Base-by-base conservation (phyloP, 371 early-diverging fungal species). In the Cokeromyces recurvatus region DNA sequence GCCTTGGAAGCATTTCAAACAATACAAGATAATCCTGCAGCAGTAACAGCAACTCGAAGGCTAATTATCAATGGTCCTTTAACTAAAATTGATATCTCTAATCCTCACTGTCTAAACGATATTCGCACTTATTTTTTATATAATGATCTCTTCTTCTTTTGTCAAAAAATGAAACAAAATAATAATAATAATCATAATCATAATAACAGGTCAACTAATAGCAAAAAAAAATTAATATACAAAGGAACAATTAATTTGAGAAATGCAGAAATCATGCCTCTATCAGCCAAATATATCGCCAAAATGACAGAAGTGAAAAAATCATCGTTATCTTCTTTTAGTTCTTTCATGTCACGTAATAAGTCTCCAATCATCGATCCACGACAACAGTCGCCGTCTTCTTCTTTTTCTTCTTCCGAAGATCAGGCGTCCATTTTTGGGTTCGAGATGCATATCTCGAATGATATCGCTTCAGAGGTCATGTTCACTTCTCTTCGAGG, bases 111-210 rank as follows among this genome's bases (percentile, higher is more conserved):
- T 6, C 16, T 40, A 0, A 2, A 21, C 1, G 61, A 61, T 20
- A 52, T 42, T 2, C 34, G 61, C 1, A 51, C 49, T 2, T 55
- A 61, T 19, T 21, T 61, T 2, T 27, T 61, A 2, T 55, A 55
- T n/a, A 61, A 43, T 25, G 56, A 61, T 14, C 29, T 45, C 7
- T 34, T 59, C 1, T 43, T 59, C 17, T 53, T 38, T 16, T 41
- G 44, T 32, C 59, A 59, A 38, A 53, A 53, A 15, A 17, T 48
- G 12, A 57, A 51, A 25, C 29, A 16, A 17, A 35, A 9, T 17
- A 44, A 15, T 7, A 34, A 22, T 6, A 31, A n/a, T 9, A n/a
- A n/a, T n/a, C n/a, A n/a, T n/a, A n/a, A n/a, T 9, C 32, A 16
- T 15, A 25, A 16, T n/a, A 41, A 32, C 15, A 34, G 43, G 12